Evolutionary conservation across 108 stramenopile genomes (phyloP), one percentile per base, ranked within the genome.

Genomic region (Schizochytrium sp.): DNA sequence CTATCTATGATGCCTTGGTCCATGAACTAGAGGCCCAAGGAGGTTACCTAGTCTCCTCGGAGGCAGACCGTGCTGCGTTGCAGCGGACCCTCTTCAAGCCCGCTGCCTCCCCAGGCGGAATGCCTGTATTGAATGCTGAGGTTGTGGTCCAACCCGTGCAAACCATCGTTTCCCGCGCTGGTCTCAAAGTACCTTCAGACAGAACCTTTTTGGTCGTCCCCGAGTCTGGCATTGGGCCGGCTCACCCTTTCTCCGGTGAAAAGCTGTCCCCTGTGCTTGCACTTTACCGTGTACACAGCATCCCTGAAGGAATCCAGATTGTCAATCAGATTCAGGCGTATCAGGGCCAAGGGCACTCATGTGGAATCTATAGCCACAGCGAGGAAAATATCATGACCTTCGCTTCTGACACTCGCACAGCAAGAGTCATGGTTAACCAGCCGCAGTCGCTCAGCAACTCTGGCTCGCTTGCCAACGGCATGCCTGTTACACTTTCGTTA

Each of bases 221-320:
- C 50, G 50, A 83, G 47, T 19, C 45, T 10, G 50, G 53, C 47
- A 53, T 50, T 42, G 76, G 76, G 17, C 45, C 76, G n/a, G 5
- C 47, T n/a, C 28, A 55, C n/a, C 76, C 76, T 2, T 55, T 83
- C 53, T 83, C 76, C 5, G 76, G 76, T 5, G 76, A 83, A 50
- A 83, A 83, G 76, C 76, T 83, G 28, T 83, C 76, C 50, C 50
- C 53, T 53, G 76, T 83, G 76, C 47, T 83, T 7, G 76, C 76
- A 40, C 76, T 83, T 38, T 83, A 83, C 76, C 50, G 50, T 40
- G 76, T 83, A 38, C 76, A 42, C 47, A n/a, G n/a, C n/a, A 53
- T 83, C 17, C 50, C 47, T 12, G 76, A 83, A n/a, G 76, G 50
- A n/a, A 40, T 83, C 53, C 28, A 83, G 2, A 47, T 83, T 0